phyloP scores from a whole-genome alignment of 352 stramenopile genomes.

The Phytophthora vignae region DNA sequence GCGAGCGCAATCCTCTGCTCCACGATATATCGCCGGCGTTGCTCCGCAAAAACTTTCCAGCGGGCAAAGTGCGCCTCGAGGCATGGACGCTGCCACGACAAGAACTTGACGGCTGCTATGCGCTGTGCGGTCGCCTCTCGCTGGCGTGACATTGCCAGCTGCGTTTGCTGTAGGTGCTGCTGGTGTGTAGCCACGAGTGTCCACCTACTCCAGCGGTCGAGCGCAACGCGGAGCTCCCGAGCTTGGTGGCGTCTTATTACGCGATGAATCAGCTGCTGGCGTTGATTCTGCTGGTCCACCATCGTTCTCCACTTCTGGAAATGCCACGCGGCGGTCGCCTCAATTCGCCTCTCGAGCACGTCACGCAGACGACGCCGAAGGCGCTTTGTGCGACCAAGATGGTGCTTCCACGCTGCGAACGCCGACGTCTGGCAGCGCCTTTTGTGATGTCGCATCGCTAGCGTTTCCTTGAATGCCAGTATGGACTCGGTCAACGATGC shows the following conservation, averaged over 20 bases:
- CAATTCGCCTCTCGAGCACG: background rate
- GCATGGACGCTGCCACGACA: slow-evolving; percentile 40
- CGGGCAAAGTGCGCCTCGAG: slow-evolving; percentile 32
- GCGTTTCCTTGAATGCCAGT: slow-evolving; percentile 15
- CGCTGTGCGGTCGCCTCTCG: slow-evolving; percentile 24
- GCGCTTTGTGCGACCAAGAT: background rate
- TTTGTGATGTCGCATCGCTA: slow-evolving; percentile 20
- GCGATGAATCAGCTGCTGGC: slow-evolving; percentile 6
- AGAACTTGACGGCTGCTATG: slow-evolving; percentile 34
- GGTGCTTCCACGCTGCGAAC: slow-evolving; percentile 21
- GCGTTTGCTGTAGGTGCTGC: slow-evolving; percentile 20
- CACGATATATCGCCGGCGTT: slow-evolving; percentile 21
- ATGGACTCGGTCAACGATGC: slow-evolving; percentile 13
- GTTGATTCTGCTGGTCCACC: slow-evolving; percentile 1
- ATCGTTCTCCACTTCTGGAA: slow-evolving; percentile 27
- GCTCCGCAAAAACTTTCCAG: slow-evolving; percentile 31
- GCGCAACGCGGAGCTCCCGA: slow-evolving; percentile 11
- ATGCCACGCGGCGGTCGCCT: slow-evolving; percentile 18
- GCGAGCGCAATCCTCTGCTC: slow-evolving; percentile 9
- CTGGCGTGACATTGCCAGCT: slow-evolving; percentile 7
- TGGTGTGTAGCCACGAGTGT: slow-evolving; percentile 8
- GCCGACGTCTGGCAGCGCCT: background rate
- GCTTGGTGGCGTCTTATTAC: slow-evolving; percentile 7
- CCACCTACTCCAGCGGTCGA: slow-evolving; percentile 25
- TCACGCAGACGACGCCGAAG: slow-evolving; percentile 8